Conservation (phyloP, 108 stramenopile species). For the Mediolabrus comicus region DNA sequence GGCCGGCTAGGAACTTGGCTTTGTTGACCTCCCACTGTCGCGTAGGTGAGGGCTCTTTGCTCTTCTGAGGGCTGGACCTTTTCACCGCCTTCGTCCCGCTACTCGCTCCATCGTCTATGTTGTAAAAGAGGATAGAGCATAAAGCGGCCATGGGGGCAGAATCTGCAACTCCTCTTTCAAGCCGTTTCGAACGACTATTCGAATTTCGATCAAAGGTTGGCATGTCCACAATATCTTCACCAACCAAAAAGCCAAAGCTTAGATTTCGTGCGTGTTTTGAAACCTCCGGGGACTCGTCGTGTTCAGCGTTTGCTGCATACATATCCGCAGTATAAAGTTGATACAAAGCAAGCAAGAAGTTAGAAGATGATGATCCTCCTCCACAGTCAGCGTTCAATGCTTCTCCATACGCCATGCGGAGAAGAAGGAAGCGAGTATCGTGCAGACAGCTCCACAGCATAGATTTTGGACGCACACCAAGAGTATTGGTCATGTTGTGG, state of each 20-base stretch:
- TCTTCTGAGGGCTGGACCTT: neutral
- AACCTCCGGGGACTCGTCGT: conserved; percentile 60
- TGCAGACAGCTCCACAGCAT: conserved; percentile 79
- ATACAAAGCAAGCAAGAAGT: conserved; percentile 64
- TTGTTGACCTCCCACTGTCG: conserved; percentile 69
- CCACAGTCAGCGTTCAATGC: conserved; percentile 76
- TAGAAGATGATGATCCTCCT: conserved; percentile 82
- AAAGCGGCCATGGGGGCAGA: conserved; percentile 77
- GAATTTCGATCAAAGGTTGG: conserved; percentile 34
- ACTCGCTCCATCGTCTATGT: conserved; percentile 46
- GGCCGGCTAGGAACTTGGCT: conserved; percentile 65
- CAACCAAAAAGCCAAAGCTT: conserved; percentile 72
- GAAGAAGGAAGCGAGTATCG: conserved; percentile 71
- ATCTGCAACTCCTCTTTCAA: conserved; percentile 70
- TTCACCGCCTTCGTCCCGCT: conserved; percentile 5
- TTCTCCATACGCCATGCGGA: conserved; percentile 82
- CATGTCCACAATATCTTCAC: conserved; percentile 49
- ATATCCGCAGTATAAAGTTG: conserved; percentile 72
- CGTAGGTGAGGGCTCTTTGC: conserved; percentile 45
- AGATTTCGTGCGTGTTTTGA: conserved; percentile 63
- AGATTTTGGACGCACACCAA: conserved; percentile 69
- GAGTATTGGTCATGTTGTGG: conserved; percentile 55
- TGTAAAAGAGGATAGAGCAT: conserved; percentile 71
- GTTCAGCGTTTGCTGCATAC: conserved; percentile 69
- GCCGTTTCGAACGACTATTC: conserved; percentile 24